Evolutionary conservation across 73 alveolate species (phyloP).

Genomic region (Paramecium tetraurelia): DNA sequence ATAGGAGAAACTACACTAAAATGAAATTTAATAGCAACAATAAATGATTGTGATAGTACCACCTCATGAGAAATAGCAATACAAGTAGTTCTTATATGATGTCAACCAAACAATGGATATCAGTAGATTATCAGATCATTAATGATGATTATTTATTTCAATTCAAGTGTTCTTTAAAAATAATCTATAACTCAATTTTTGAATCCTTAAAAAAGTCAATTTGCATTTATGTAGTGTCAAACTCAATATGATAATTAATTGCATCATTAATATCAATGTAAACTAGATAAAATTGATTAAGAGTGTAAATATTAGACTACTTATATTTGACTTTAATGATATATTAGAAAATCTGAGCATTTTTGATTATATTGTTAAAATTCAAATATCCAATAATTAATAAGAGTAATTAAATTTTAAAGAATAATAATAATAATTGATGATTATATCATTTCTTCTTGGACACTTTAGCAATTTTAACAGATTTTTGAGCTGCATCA

Average conservation of each 20-base stretch:
- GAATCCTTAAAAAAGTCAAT: background rate
- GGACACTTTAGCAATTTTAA: background rate
- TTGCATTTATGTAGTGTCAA: background rate
- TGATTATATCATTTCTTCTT: background rate
- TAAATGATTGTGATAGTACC: background rate
- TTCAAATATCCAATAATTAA: too few relatives aligned
- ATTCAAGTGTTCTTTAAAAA: background rate
- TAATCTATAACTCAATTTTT: background rate
- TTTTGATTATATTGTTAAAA: too few relatives aligned
- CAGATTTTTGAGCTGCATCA: conserved; percentile 32
- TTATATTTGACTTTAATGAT: background rate
- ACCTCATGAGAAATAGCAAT: background rate
- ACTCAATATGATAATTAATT: background rate
- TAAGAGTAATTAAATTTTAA: background rate
- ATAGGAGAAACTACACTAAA: background rate
- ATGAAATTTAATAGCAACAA: background rate
- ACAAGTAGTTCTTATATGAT: background rate
- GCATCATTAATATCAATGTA: background rate
- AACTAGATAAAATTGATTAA: too few relatives aligned
- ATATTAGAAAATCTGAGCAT: background rate
- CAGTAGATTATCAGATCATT: background rate
- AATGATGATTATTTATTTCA: background rate
- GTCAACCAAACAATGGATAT: background rate
- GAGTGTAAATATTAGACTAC: too few relatives aligned
- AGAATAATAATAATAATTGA: background rate